Conservation (phyloP, 192 early-diverging fungal genomes). For the Backusella tuberculispora region DNA sequence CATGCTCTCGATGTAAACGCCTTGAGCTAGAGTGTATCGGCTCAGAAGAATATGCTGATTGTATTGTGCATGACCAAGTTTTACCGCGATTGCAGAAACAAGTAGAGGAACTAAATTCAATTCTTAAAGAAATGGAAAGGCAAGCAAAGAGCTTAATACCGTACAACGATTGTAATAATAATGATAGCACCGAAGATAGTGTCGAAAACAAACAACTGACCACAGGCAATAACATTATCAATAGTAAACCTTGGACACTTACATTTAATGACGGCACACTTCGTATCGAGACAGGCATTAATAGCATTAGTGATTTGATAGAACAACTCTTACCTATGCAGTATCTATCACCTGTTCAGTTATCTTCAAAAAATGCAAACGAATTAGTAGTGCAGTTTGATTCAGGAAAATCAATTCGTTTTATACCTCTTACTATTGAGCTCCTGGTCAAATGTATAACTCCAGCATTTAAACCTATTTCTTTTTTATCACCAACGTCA, state of each 20-base stretch:
- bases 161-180: not conserved
- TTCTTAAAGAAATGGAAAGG: not conserved
- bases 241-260: not conserved
- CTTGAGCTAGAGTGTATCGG: not conserved
- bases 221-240: not conserved
- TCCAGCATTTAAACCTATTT: not conserved
- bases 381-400: not conserved
- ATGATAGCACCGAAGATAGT: not conserved
- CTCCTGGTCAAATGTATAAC: not conserved
- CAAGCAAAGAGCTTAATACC: not conserved
- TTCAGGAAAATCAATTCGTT: not conserved
- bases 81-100: not conserved
- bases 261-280: not conserved
- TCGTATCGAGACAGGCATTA: not conserved
- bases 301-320: not conserved
- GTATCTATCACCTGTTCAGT: not conserved
- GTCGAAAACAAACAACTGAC: not conserved
- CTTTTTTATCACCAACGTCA: not conserved
- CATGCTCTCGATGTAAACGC: not conserved
- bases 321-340: not conserved
- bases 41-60: not conserved
- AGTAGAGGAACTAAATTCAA: not conserved
- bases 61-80: not conserved
- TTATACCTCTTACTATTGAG: not conserved
- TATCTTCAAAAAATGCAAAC: not conserved